Conservation (phyloP, 2,329 filamentous ascomycete genomes). For the Fusarium sp. region DNA sequence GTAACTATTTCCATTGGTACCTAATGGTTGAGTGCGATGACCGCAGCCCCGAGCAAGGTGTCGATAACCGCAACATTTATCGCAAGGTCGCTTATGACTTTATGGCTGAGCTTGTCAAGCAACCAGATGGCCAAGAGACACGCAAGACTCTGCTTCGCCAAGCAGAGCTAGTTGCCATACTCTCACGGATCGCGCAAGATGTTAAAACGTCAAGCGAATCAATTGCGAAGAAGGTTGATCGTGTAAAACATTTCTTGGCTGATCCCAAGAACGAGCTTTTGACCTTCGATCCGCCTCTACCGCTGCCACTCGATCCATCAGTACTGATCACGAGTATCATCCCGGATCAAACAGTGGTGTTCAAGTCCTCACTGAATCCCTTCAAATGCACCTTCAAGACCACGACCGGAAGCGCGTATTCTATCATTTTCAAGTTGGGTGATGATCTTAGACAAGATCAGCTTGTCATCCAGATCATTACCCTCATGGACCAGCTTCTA, state of each 20-base stretch:
- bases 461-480: constrained; percentile 96
- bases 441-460: constrained; percentile 98
- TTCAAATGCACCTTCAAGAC: constrained; percentile 94
- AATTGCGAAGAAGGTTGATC: constrained; percentile 83
- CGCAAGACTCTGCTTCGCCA: constrained; percentile 85
- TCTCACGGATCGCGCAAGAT: constrained; percentile 90
- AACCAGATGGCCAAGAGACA: constrained; percentile 76
- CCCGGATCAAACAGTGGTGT: constrained; percentile 88
- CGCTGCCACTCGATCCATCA: constrained; percentile 88
- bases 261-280: constrained; percentile 93
- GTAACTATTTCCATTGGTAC: constrained; percentile 98
- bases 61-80: constrained; percentile 86
- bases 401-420: constrained; percentile 80
- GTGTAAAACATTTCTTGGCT: constrained; percentile 84
- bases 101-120: constrained; percentile 86
- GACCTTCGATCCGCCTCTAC: constrained; percentile 85
- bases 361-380: constrained; percentile 94
- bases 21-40: constrained; percentile 98
- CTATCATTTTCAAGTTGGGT: constrained; percentile 96
- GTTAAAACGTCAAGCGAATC: constrained; percentile 85
- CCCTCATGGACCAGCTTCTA: constrained; percentile 94
- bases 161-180: constrained; percentile 87
- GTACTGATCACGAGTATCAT: constrained; percentile 83
- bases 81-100: constrained; percentile 96
- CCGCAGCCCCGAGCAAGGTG: constrained; percentile 78